These are phyloP conservation scores for Populus hybrid DNA, from an alignment of 441 rosid genomes.

Conservation along the genomic window DNA sequence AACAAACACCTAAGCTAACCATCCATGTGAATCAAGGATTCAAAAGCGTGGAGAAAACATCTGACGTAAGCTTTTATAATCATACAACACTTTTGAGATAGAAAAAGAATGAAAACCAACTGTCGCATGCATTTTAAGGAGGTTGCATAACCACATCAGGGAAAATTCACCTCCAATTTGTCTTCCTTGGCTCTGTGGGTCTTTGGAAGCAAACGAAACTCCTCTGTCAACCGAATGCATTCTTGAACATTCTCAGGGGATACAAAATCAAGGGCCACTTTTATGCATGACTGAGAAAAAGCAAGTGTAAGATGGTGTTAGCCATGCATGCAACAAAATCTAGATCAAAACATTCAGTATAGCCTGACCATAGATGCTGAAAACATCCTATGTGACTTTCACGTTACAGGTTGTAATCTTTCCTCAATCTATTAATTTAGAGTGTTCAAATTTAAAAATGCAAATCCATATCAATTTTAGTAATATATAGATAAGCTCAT, in stretches of 20 bases:
- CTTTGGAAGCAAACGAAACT: slow-evolving; percentile 71
- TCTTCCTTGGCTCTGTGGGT: slow-evolving; percentile 71
- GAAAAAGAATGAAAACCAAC: background rate
- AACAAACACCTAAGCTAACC: background rate
- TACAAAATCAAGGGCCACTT: slow-evolving; percentile 86
- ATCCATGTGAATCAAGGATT: background rate
- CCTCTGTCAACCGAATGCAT: slow-evolving; percentile 71
- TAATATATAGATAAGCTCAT: background rate
- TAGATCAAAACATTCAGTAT: background rate
- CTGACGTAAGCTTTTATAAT: background rate
- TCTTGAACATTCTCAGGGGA: slow-evolving; percentile 75
- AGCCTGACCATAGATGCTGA: background rate
- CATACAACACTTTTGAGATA: background rate
- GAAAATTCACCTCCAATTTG: slow-evolving; percentile 57
- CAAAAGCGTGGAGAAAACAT: background rate
- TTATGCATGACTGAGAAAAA: slow-evolving; percentile 64
- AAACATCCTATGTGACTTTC: background rate
- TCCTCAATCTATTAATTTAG: background rate
- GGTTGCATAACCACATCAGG: background rate
- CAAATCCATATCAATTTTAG: background rate
- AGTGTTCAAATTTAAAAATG: background rate
- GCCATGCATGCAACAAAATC: background rate
- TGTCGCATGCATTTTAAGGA: background rate
- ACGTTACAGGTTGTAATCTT: background rate
- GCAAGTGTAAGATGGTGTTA: background rate